Base-by-base conservation (phyloP, 2,329 filamentous ascomycete species). In the Claviceps capensis region DNA sequence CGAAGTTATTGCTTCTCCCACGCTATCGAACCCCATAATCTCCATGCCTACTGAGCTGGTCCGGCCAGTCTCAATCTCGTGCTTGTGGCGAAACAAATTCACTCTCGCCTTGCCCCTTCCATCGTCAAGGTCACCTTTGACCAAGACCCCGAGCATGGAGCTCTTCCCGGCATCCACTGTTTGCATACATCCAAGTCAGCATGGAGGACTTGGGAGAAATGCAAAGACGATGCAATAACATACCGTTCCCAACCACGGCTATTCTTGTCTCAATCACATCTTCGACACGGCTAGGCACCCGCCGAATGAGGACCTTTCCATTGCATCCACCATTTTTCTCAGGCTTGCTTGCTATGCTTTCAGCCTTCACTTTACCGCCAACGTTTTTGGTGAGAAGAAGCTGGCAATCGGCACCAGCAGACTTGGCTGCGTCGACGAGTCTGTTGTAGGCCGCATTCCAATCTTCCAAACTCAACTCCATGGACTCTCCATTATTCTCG, bases 11-110 rank as follows among this genome's bases (percentile, higher is more conserved):
- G 95, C 85, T 26, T 90, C 81, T 30, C 93, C 91, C 52, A 79
- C 78, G 49, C 85, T 88, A 67, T 97, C 89, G 60, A 96, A 98
- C 2, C 93, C 93, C 85, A 97, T 89, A 55, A 97, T 97, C 67
- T 98, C 93, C 90, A 97, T 94, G 43, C 93, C 91, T 0, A 98
- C 93, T 0, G 90, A 96, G 64, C 88, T 95, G 9, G 93, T 98
- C 58, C 93, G 79, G 1, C 93, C 93, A 47, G 87, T 93, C 69
- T 98, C 93, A 42, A 97, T 86, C 69, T 98, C 93, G 63, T 98
- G 93, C 69, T 98, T 97, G 68, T 98, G 93, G 16, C 93, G 81
- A 70, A 98, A 98, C 13, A 98, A 81, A 58, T 95, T 97, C 49
- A 98, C 87, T 56, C 93, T 85, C 46, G 93, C 91, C 67, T 87